Evolutionary conservation across 139 green algal genomes (phyloP).

Genomic region (Trebouxia sp.): DNA sequence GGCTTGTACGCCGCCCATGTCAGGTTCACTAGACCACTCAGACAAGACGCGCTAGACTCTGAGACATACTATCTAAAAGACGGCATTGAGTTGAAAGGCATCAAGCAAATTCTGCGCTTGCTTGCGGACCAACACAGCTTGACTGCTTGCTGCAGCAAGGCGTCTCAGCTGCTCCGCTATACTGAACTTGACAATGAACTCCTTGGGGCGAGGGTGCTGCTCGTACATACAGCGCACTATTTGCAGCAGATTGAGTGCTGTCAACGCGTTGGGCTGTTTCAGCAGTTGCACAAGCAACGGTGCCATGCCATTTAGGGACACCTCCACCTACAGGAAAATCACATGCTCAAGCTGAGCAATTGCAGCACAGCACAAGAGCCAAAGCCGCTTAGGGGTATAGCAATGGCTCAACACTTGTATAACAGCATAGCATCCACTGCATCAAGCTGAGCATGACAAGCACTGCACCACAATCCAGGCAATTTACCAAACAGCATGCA

Average conservation of each 20-base stretch:
- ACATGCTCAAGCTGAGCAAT: not conserved
- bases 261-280: slow-evolving; percentile 33
- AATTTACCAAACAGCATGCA: too few species aligned
- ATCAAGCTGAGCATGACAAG: too few species aligned
- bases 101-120: slow-evolving; percentile 72
- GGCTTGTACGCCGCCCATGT: too few species aligned
- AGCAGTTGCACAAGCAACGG: slow-evolving; percentile 49
- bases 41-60: not conserved
- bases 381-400: too few species aligned
- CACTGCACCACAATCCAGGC: too few species aligned
- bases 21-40: too few species aligned
- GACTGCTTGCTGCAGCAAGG: slow-evolving; percentile 33
- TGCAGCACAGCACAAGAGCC: not conserved
- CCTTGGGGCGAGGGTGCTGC: slow-evolving; percentile 75
- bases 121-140: slow-evolving; percentile 50
- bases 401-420: too few species aligned
- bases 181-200: slow-evolving; percentile 70
- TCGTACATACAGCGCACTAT: slow-evolving; percentile 73
- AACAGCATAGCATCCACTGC: too few species aligned
- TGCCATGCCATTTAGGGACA: slow-evolving; percentile 40
- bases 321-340: slow-evolving; percentile 31
- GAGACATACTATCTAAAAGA: slow-evolving; percentile 47
- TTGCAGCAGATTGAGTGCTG: slow-evolving; percentile 49
- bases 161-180: slow-evolving; percentile 53
- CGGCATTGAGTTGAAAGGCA: slow-evolving; percentile 74